Evolutionary conservation across 2,329 filamentous ascomycete genomes (phyloP), one percentile per base, ranked within the genome.

Genomic region (Verticillium dahliae): DNA sequence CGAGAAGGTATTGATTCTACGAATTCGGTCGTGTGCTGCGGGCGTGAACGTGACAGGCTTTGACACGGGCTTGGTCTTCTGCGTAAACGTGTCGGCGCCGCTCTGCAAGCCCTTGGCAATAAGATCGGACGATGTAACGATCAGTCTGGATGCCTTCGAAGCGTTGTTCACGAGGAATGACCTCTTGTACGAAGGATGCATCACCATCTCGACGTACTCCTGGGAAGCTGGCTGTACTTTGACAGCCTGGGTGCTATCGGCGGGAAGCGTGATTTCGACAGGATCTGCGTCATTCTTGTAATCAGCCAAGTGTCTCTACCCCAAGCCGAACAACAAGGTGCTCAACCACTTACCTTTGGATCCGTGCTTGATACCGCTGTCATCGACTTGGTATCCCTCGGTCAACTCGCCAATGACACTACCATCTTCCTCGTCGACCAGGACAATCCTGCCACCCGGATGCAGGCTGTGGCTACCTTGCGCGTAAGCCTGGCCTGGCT

Each of bases 381-480:
- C 86, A 70, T 97, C 92, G 15, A 94, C 84, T 66, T 92, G 81
- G 70, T 91, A 94, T 18, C 89, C 90, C 62, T 94, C 90, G 62
- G 90, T 87, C 64, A 99, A 79, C 77, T 99, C 94, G 56, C 95
- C 95, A 34, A 99, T 90, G 9, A 99, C 90, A 68, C 91, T 96
- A 59, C 95, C 95, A 75, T 99, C 90, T 72, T 98, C 94, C 75
- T 99, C 95, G 71, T 99, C 92, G 15, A 99, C 81, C 10, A 99
- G 82, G 5, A 99, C 94, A 68, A 97, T 94, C 73, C 95, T 88
- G 15, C 93, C 91, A 39, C 85, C 74, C 60, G 86, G 82, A 61
- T 69, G 73, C 4, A 80, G 79, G 69, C 85, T 87, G 59, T 83
- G 80, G 68, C 83, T 86, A 15, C 86, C 86, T 61, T 83, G 78